A percentile compares a stretch with the other conserved stretches of the same genome.
These are phyloP conservation scores for Yamadazyma songkhlaensis DNA, from an alignment of 1,139 yeast species.

Conservation along the genomic window DNA sequence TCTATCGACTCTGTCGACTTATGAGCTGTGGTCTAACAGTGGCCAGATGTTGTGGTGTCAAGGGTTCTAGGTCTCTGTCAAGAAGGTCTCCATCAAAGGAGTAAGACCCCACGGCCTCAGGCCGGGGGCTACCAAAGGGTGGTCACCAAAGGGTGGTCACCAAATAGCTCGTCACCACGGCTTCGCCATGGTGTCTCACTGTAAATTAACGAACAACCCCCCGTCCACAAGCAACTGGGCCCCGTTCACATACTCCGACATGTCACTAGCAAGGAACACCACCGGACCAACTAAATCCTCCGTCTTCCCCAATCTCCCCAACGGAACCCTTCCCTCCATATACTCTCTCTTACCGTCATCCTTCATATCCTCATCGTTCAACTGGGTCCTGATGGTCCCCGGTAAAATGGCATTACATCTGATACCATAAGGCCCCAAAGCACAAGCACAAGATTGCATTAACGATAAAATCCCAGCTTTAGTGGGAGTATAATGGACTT, in stretches of 20 bases:
- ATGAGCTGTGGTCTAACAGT: too few species aligned
- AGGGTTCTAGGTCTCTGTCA: too few species aligned
- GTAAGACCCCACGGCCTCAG: too few species aligned
- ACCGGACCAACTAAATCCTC: constrained; percentile 49
- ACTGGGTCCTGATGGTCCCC: constrained; percentile 40
- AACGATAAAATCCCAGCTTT: constrained; percentile 45
- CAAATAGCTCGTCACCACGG: too few species aligned
- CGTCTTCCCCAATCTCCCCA: constrained; percentile 43
- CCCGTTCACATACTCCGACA: constrained; percentile 41
- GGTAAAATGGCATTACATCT: constrained; percentile 43
- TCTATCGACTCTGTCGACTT: too few species aligned
- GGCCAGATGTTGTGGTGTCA: too few species aligned
- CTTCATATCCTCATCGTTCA: constrained; percentile 36
- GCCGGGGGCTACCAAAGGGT: too few species aligned
- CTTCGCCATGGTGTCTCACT: too few species aligned
- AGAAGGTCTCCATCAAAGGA: too few species aligned
- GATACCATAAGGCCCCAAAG: constrained; percentile 38
- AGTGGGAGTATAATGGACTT: constrained; percentile 46
- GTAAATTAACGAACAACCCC: constrained; percentile 43
- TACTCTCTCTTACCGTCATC: constrained; percentile 26
- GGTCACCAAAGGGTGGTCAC: too few species aligned
- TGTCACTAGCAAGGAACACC: constrained; percentile 43
- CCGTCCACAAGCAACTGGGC: constrained; percentile 47
- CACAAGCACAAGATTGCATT: constrained; percentile 43
- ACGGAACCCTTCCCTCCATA: constrained; percentile 42